These are phyloP conservation scores for Geotrichum fermentans DNA, from an alignment of 1,139 yeast species.

Conservation along the genomic window DNA sequence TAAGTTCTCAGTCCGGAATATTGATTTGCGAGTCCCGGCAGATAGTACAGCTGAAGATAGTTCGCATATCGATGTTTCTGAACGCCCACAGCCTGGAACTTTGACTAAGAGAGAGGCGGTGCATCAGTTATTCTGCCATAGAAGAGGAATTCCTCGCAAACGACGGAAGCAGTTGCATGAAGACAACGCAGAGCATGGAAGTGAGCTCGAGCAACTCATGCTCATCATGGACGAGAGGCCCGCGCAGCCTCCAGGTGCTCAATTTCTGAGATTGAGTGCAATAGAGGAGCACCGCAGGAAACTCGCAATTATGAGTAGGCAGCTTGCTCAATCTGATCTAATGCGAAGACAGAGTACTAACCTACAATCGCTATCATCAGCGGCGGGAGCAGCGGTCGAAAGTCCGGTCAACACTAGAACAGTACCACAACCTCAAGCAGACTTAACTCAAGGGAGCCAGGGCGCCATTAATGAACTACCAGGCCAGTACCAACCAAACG, in stretches of 20 bases:
- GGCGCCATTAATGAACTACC: too few relatives aligned
- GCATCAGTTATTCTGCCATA: constrained; percentile 25
- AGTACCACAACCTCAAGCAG: too few relatives aligned
- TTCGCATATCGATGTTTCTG: not conserved
- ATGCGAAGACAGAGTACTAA: too few relatives aligned
- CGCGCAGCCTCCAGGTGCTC: constrained; percentile 32
- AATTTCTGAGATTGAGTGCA: constrained; percentile 41
- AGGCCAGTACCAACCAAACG: too few relatives aligned
- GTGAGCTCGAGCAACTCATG: constrained; percentile 89
- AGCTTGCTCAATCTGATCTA: too few relatives aligned
- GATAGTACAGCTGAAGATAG: not conserved
- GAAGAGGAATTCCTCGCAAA: constrained; percentile 29
- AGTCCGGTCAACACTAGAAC: too few relatives aligned
- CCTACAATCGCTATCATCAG: too few relatives aligned
- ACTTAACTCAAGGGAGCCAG: too few relatives aligned
- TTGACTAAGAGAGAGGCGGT: constrained; percentile 15
- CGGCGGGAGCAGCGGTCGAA: too few relatives aligned
- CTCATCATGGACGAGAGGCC: constrained; percentile 41
- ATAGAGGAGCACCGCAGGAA: too few relatives aligned
- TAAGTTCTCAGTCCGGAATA: constrained; percentile 67
- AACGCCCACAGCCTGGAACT: constrained; percentile 2
- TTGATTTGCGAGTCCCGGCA: constrained; percentile 63
- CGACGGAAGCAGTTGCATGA: constrained; percentile 46
- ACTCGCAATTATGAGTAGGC: too few relatives aligned
- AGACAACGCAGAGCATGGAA: constrained; percentile 64